Evolutionary conservation across 139 green algal genomes (phyloP), one percentile per base, ranked within the genome.

Genomic region (Raphidocelis subcapitata): DNA sequence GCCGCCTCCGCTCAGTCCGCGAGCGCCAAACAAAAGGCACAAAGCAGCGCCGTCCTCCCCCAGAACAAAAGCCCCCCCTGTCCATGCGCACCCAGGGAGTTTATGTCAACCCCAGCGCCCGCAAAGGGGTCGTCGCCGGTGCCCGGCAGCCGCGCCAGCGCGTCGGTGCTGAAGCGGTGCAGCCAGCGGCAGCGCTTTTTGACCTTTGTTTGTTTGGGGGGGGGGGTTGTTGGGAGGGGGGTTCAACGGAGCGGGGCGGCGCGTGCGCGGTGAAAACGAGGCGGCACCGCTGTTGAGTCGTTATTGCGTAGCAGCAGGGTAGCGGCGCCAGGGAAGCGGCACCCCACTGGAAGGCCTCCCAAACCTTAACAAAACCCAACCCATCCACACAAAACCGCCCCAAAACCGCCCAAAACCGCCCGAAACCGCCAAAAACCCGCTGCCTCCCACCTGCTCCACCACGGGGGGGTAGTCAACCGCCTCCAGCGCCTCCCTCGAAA

Each of bases 401-500:
- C n/a, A n/a, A n/a, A n/a, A n/a, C n/a, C n/a, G n/a, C n/a, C n/a
- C n/a, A n/a, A n/a, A n/a, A n/a, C n/a, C n/a, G n/a, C n/a, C n/a
- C n/a, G n/a, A n/a, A n/a, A n/a, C n/a, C n/a, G n/a, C n/a, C n/a
- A n/a, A n/a, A n/a, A n/a, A 59, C 2, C 20, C 3, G 8, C 2
- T 28, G 41, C 44, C 63, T 31, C 33, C 33, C 2, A 93, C 87
- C 78, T 95, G 89, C 55, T 87, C 72, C 0, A 80, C 84, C 1
- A 95, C 79, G 1, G 89, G 87, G 0, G 90, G 87, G 77, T 95
- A 94, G 65, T 94, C 80, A 23, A 95, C 65, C 20, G 82, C 78
- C 4, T 75, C 67, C 2, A 96, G 71, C 1, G 84, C 74, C 3
- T 85, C 67, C 1, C 66, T 36, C 16, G 47, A 26, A 33, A 88